phyloP scores from a whole-genome alignment of 2,329 filamentous ascomycete species.

The Diaporthe helianthi region DNA sequence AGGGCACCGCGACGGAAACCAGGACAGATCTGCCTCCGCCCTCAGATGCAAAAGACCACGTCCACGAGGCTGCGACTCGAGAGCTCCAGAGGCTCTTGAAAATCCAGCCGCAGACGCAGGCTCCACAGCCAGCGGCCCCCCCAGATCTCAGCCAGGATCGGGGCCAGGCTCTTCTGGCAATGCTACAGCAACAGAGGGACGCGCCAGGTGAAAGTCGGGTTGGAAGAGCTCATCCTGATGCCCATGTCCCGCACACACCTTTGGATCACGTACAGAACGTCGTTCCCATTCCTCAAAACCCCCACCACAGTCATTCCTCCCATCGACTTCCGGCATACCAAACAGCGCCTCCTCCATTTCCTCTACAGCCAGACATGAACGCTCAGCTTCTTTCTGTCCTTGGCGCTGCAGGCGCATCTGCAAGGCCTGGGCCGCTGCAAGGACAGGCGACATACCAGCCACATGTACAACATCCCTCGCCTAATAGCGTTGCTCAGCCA shows the following conservation, averaged over 20 bases:
- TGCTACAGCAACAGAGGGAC: conserved; percentile 53
- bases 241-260: conserved; percentile 54
- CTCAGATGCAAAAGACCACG: conserved; percentile 41
- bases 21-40: conserved; percentile 42
- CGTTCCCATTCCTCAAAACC: conserved; percentile 61
- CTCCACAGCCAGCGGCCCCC: conserved; percentile 47
- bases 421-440: conserved; percentile 29
- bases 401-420: conserved; percentile 36
- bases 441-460: conserved; percentile 24
- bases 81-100: conserved; percentile 64
- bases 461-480: conserved; percentile 35
- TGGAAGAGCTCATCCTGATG: conserved; percentile 35
- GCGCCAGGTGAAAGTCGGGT: conserved; percentile 35
- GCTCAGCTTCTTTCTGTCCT: conserved; percentile 37
- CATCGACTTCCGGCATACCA: conserved; percentile 55
- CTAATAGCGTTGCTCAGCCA: conserved; percentile 2
- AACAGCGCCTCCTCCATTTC: conserved; percentile 57
- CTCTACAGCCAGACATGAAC: conserved; percentile 46
- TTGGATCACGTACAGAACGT: conserved; percentile 60
- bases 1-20: conserved; percentile 52
- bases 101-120: conserved; percentile 60
- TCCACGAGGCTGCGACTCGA: conserved; percentile 53
- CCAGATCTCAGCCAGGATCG: conserved; percentile 46
- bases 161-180: conserved; percentile 60
- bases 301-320: conserved; percentile 62